A percentile compares a stretch with the other conserved stretches of the same genome.
Evolutionary conservation across 2,329 filamentous ascomycete genomes (phyloP).

Genomic region (Fusarium sp.): DNA sequence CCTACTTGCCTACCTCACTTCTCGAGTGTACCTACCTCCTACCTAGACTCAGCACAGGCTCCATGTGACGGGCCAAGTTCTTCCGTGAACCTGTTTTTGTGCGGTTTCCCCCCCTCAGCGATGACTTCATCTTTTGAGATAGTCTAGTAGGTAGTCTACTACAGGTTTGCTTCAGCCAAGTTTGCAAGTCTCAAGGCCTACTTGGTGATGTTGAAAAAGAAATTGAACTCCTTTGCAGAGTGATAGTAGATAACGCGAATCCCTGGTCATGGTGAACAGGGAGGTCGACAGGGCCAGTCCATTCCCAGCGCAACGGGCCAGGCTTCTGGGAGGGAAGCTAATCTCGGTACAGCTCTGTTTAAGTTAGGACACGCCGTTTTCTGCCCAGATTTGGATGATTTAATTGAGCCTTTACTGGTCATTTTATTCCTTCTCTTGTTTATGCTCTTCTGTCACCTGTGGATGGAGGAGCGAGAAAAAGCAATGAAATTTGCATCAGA

Average conservation of each 20-base stretch:
- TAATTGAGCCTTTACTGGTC: constrained; percentile 1
- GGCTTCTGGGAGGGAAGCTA: constrained; percentile 34
- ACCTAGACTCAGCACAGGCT: not conserved
- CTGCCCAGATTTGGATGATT: constrained; percentile 24
- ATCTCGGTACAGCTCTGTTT: constrained; percentile 41
- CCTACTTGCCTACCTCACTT: constrained; percentile 9
- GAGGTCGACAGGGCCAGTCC: constrained; percentile 28
- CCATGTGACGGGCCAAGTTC: too few species aligned
- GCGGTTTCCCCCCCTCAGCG: too few species aligned
- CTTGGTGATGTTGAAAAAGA: too few species aligned
- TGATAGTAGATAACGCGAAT: not conserved
- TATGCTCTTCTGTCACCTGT: too few species aligned
- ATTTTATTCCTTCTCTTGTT: not conserved
- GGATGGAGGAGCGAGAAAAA: constrained; percentile 17
- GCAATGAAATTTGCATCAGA: constrained; percentile 16
- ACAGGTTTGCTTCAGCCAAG: not conserved
- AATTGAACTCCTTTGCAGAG: too few species aligned
- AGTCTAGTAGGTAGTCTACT: not conserved
- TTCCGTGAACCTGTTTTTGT: too few species aligned
- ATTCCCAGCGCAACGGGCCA: constrained; percentile 43
- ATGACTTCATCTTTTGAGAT: constrained; percentile 6
- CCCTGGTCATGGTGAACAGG: constrained; percentile 24
- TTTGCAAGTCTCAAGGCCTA: not conserved
- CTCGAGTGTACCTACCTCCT: too few species aligned
- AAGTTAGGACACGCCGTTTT: constrained; percentile 32